Percentiles rank a stretch among this genome's conserved stretches.
These are phyloP conservation scores for Agrostemma githago DNA, from an alignment of 148 eudicot species.

Conservation along the genomic window DNA sequence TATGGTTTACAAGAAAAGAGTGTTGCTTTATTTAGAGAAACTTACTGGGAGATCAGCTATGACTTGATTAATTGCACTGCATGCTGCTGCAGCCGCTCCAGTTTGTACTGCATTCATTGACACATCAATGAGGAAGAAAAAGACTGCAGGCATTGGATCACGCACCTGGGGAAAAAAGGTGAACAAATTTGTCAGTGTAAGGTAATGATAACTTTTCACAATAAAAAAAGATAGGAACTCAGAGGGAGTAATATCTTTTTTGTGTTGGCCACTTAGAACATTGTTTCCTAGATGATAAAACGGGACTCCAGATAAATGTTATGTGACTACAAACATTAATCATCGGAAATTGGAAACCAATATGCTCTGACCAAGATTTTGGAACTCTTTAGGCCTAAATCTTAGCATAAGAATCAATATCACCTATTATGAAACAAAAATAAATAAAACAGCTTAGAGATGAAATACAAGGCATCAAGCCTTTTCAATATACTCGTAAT, in stretches of 20 bases:
- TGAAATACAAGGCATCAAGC: not conserved
- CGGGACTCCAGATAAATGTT: not conserved
- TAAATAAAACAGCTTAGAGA: not conserved
- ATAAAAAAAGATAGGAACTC: not conserved
- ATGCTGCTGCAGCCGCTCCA: slow-evolving; percentile 97
- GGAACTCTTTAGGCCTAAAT: not conserved
- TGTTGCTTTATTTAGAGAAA: slow-evolving; percentile 10
- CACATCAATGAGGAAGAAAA: slow-evolving; percentile 90
- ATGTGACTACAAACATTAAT: not conserved
- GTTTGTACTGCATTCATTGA: slow-evolving; percentile 90
- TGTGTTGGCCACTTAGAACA: not conserved
- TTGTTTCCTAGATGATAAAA: not conserved
- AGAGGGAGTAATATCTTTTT: not conserved
- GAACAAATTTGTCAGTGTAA: not conserved
- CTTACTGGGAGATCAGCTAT: slow-evolving; percentile 95
- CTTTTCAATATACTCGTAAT: not conserved
- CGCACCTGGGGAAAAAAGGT: slow-evolving; percentile 57
- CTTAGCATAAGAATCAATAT: slow-evolving; percentile 3
- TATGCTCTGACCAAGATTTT: not conserved
- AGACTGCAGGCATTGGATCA: slow-evolving; percentile 95
- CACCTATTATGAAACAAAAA: not conserved
- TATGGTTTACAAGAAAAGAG: not conserved
- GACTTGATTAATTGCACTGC: slow-evolving; percentile 94
- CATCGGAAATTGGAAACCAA: not conserved
- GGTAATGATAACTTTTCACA: not conserved